phyloP scores from a whole-genome alignment of 768 basidiomycete genomes.

The Hygrocybe coccinea region DNA sequence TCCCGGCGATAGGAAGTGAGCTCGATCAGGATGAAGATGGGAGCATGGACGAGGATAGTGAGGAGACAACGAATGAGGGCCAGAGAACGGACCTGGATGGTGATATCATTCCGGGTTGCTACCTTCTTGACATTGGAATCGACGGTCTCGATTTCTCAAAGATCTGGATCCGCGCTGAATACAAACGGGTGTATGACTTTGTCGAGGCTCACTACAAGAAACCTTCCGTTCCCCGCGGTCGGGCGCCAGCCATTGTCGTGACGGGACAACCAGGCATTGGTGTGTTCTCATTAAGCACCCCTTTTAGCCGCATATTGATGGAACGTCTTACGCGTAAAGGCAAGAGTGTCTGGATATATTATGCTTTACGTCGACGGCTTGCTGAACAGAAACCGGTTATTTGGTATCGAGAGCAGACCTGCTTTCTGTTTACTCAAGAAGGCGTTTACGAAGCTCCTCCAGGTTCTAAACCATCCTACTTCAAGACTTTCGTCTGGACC shows the following conservation, averaged over 20 bases:
- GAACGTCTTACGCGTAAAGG: slow-evolving; percentile 8
- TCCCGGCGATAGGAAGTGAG: background rate
- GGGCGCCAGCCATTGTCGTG: slow-evolving; percentile 8
- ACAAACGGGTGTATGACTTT: slow-evolving; percentile 9
- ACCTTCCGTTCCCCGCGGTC: background rate
- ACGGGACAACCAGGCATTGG: slow-evolving; percentile 15
- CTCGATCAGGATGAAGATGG: background rate
- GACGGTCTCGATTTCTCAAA: slow-evolving; percentile 1
- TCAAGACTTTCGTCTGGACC: slow-evolving; percentile 7
- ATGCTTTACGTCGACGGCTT: slow-evolving; percentile 15
- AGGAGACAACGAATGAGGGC: background rate
- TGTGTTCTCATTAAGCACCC: background rate
- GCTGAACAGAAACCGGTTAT: slow-evolving; percentile 20
- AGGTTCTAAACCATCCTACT: slow-evolving; percentile 5
- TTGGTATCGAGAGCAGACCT: slow-evolving; percentile 10
- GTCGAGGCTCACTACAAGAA: slow-evolving; percentile 7
- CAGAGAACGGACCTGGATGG: slow-evolving; percentile 3
- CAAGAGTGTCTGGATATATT: slow-evolving; percentile 15
- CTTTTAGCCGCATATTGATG: background rate
- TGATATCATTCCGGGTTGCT: slow-evolving; percentile 13
- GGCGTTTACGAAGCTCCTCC: slow-evolving; percentile 14
- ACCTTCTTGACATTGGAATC: slow-evolving; percentile 8
- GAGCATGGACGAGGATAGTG: background rate
- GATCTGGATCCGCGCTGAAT: slow-evolving; percentile 13
- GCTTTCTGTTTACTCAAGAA: slow-evolving; percentile 17